These are phyloP conservation scores for Colletotrichum acutatum DNA, from an alignment of 2,329 filamentous ascomycete genomes.

Conservation along the genomic window DNA sequence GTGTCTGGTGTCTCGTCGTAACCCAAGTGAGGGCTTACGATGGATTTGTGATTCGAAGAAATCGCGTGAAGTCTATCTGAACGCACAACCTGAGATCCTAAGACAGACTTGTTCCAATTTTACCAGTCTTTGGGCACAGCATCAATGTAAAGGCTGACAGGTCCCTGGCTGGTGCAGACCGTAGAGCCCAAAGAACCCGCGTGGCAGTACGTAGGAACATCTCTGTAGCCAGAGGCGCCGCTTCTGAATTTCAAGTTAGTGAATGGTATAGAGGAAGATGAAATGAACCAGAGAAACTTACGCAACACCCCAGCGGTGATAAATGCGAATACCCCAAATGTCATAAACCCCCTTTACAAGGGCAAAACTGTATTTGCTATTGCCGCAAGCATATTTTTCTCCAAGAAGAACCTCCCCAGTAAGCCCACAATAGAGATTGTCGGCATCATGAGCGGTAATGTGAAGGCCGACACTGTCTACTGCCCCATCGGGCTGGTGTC, in stretches of 20 bases:
- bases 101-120: too few species aligned
- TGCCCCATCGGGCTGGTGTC: neutral
- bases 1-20: too few species aligned
- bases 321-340: neutral
- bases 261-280: neutral
- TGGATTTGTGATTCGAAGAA: too few species aligned
- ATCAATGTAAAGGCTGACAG: constrained; percentile 6
- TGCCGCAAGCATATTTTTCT: constrained; percentile 12
- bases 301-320: constrained; percentile 6
- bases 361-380: constrained; percentile 22
- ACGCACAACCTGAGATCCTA: too few species aligned
- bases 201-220: constrained; percentile 6
- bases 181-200: neutral
- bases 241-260: neutral
- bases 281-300: neutral
- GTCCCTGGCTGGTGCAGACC: neutral
- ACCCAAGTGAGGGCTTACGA: too few species aligned
- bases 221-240: constrained; percentile 7
- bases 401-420: neutral
- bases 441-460: constrained; percentile 1
- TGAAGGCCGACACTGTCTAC: constrained; percentile 7
- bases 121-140: neutral
- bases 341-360: constrained; percentile 3
- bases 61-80: too few species aligned
- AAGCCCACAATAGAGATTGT: neutral